A percentile compares a stretch with the other conserved stretches of the same genome.
Conservation (phyloP, 2,329 filamentous ascomycete genomes). For the Tolypocladium guangdongense region DNA sequence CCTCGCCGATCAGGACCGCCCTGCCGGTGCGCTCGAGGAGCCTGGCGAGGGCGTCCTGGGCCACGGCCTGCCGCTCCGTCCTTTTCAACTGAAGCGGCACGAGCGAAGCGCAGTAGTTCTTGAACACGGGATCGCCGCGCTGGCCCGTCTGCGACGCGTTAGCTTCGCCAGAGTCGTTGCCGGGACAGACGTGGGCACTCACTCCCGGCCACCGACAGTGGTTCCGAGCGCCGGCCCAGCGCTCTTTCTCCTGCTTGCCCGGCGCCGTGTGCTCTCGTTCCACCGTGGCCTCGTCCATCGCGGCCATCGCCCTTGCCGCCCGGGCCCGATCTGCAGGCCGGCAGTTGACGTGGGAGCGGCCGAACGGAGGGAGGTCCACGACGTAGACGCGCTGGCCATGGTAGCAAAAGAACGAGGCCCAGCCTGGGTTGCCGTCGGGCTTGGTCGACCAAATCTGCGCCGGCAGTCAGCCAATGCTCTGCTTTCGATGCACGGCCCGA, state of each 20-base stretch:
- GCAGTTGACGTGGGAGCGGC: constrained; percentile 20
- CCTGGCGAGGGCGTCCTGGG: constrained; percentile 24
- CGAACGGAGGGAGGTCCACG: constrained; percentile 29
- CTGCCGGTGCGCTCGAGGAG: constrained; percentile 31
- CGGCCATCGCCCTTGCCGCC: constrained; percentile 6
- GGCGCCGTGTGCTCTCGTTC: constrained; percentile 23
- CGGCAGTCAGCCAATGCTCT: neutral
- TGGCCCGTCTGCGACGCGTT: constrained; percentile 16
- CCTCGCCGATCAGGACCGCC: constrained; percentile 37
- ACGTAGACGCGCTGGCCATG: constrained; percentile 32
- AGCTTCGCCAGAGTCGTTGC: neutral
- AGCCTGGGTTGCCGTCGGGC: constrained; percentile 33
- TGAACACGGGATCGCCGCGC: constrained; percentile 35
- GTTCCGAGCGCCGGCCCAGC: constrained; percentile 13
- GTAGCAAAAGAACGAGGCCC: constrained; percentile 32
- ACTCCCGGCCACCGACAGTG: constrained; percentile 30
- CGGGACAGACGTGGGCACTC: neutral
- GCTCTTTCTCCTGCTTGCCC: constrained; percentile 4
- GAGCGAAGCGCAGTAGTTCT: constrained; percentile 33
- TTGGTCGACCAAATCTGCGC: constrained; percentile 31
- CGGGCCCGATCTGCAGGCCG: constrained; percentile 5
- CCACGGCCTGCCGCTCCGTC: constrained; percentile 18
- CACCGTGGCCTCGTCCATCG: constrained; percentile 10
- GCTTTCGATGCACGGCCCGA: too few relatives aligned
- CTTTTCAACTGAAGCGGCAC: constrained; percentile 21